Conservation (phyloP, 768 basidiomycete species). For the Boletus vinaceobasis region DNA sequence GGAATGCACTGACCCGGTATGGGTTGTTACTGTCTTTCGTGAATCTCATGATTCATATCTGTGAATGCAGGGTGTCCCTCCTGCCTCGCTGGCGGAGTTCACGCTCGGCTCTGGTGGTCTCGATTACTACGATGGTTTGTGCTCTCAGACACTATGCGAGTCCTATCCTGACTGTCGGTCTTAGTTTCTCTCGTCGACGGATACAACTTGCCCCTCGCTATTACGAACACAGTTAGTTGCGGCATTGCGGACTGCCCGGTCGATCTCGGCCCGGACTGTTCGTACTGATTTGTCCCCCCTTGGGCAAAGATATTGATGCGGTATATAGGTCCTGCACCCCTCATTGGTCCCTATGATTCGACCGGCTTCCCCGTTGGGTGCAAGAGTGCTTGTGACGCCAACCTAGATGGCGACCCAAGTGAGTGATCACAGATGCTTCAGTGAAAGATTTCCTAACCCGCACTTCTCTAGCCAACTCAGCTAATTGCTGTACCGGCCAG, state of each 20-base stretch:
- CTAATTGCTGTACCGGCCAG: slow-evolving; percentile 63
- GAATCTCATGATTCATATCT: background rate
- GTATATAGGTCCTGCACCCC: slow-evolving; percentile 43
- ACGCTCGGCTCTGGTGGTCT: slow-evolving; percentile 45
- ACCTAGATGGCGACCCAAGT: slow-evolving; percentile 35
- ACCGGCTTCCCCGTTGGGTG: slow-evolving; percentile 59
- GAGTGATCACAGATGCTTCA: background rate
- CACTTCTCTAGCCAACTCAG: slow-evolving; percentile 43
- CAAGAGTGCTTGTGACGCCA: slow-evolving; percentile 52
- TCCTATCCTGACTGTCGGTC: background rate
- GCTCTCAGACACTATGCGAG: background rate
- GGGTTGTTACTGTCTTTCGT: background rate
- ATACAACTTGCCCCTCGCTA: slow-evolving; percentile 57
- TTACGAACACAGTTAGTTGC: slow-evolving; percentile 56
- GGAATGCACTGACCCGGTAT: slow-evolving; percentile 47
- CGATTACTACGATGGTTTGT: slow-evolving; percentile 62
- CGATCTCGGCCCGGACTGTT: slow-evolving; percentile 59
- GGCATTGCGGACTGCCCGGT: slow-evolving; percentile 54
- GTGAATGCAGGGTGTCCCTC: slow-evolving; percentile 52
- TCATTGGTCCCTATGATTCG: slow-evolving; percentile 52
- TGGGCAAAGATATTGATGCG: background rate
- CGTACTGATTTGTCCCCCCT: background rate
- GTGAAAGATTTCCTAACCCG: background rate
- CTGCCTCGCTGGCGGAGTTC: slow-evolving; percentile 67
- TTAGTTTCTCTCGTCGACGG: slow-evolving; percentile 66